Evolutionary conservation across 2,329 filamentous ascomycete species (phyloP), one percentile per base, ranked within the genome.

Genomic region (Cercospora sp.): DNA sequence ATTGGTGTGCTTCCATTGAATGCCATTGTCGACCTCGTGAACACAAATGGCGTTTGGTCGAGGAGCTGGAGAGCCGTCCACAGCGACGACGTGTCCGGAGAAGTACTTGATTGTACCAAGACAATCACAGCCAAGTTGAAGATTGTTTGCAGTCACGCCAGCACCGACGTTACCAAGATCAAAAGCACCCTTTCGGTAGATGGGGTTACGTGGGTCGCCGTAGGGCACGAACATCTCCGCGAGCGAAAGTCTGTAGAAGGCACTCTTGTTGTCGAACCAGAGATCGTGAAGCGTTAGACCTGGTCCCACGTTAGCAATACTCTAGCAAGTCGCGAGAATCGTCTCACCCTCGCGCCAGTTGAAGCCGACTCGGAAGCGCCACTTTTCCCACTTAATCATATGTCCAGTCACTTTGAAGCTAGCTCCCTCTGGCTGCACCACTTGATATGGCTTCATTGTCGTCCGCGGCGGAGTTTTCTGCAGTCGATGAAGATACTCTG

Each of bases 1-100:
- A 78, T 91, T 90, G 6, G 88, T 89, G 77, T 91, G 89, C 75
- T 91, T 91, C 83, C 89, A 90, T 48, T 87, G 86, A 65, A 90
- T 87, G 5, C 89, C 89, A 30, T 83, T 86, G 72, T 91, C 89
- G 77, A 91, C 89, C 75, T 91, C 89, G 74, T 91, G 89, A 60
- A 91, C 83, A 75, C 89, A 91, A 45, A 91, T 82, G 12, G 88
- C 85, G 68, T 91, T 91, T n/a, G 88, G 85, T 81, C 90, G 85
- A 2, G 83, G 78, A 1, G 86, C 75, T 0, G 86, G 83, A 16
- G 85, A 82, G n/a, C 71, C 64, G 36, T 64, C 63, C 28, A 48
- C 45, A 42, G 63, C 55, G 10, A 53, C 33, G 12, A 90, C 78
- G 16, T 87, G 83, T 3, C 84, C 84, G 64, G 84, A 84, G 42